These are phyloP conservation scores for Metarhizium humberi DNA, from an alignment of 2,329 filamentous ascomycete species.

Conservation along the genomic window DNA sequence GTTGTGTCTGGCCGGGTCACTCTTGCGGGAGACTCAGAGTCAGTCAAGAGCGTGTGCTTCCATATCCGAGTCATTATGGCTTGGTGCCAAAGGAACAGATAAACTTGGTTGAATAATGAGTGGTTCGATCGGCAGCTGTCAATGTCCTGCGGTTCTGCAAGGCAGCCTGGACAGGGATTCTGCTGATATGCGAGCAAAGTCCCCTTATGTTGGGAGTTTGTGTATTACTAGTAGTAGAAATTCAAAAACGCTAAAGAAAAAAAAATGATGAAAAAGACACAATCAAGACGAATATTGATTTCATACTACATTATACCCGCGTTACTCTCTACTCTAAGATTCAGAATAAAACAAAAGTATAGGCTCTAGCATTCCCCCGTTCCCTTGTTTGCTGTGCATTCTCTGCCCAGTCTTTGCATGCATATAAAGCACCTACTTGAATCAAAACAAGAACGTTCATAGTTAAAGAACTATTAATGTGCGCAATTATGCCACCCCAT, in stretches of 20 bases:
- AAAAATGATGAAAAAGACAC: not conserved
- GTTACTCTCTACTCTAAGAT: slow-evolving; percentile 3
- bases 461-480: not conserved
- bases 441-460: not conserved
- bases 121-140: not conserved
- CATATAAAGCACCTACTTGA: not conserved
- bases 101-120: not conserved
- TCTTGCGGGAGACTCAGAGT: not conserved
- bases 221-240: not conserved
- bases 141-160: not conserved
- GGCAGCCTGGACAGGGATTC: not conserved
- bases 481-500: not conserved
- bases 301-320: slow-evolving; percentile 4
- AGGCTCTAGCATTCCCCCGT: not conserved
- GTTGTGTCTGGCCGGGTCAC: not conserved
- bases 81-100: not conserved
- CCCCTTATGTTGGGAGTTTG: not conserved
- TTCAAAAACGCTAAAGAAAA: not conserved
- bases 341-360: not conserved
- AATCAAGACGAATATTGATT: not conserved
- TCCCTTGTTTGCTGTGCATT: not conserved
- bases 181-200: not conserved
- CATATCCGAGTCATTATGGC: not conserved
- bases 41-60: not conserved
- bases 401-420: not conserved